phyloP scores from a whole-genome alignment of 345 rosid genomes.

The Camelina hispida region DNA sequence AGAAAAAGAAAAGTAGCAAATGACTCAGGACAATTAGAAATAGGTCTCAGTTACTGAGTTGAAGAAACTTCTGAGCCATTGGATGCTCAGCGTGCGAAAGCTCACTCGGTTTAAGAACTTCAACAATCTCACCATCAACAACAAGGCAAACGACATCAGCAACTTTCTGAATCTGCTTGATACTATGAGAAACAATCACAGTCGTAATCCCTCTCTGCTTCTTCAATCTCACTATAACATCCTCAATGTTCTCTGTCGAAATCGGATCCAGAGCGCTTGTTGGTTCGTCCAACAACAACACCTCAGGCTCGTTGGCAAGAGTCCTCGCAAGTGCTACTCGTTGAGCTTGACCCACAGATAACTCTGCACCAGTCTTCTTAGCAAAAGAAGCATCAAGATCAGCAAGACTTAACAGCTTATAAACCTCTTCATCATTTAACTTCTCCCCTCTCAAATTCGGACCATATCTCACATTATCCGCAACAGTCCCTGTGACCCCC shows the following conservation, averaged over 20 bases:
- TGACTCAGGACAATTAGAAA: not conserved
- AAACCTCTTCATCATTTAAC: constrained; percentile 58
- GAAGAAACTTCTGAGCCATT: constrained; percentile 74
- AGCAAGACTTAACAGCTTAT: constrained; percentile 67
- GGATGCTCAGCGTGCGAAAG: constrained; percentile 80
- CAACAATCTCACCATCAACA: constrained; percentile 78
- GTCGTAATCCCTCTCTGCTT: constrained; percentile 63
- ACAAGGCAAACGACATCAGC: constrained; percentile 84
- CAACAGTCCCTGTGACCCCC: constrained; percentile 65
- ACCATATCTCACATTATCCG: constrained; percentile 80
- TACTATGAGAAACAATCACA: constrained; percentile 84
- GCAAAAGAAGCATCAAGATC: constrained; percentile 71
- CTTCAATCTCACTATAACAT: constrained; percentile 77
- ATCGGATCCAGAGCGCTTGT: constrained; percentile 89
- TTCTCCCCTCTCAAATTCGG: constrained; percentile 76
- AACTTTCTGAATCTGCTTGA: constrained; percentile 86
- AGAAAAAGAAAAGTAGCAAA: not conserved
- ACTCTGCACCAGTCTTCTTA: constrained; percentile 58
- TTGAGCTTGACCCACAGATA: constrained; percentile 93
- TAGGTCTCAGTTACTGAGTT: constrained; percentile 53
- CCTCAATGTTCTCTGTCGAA: constrained; percentile 85
- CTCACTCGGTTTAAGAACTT: constrained; percentile 67
- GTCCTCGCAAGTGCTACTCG: constrained; percentile 95
- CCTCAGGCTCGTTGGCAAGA: constrained; percentile 86
- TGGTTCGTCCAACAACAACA: constrained; percentile 80